Evolutionary conservation across 805 yeast species (phyloP), one percentile per base, ranked within the genome.

Genomic region (Candida maesae): DNA sequence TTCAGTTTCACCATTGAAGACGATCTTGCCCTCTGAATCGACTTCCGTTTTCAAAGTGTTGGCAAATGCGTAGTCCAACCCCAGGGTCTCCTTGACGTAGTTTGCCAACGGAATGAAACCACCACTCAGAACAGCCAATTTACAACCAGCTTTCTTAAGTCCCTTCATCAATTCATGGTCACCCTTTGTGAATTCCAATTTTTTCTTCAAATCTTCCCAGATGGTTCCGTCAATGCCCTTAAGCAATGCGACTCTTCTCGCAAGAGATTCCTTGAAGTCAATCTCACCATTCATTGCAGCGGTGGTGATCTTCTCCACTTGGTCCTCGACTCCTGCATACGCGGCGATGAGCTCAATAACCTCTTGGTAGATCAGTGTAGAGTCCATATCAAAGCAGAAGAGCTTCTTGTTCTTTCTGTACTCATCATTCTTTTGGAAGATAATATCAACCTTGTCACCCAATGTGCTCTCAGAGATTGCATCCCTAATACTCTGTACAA

Each of bases 231-330:
- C 78, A 19, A 91, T 82, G 4, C 99, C 99, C 58, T 79, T 79
- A 47, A 93, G 70, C n/a, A 93, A 69, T 16, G 66, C 63, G 8
- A 88, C 97, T 42, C 99, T 75, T 58, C 78, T 78, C 1, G 70
- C 69, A 35, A 93, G 67, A 0, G 96, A 86, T 51, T 84, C 86
- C 47, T 76, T 79, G 70, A 93, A 93, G 60, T 93, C 98, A 15
- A 93, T 68, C 58, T 91, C 96, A 20, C 97, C 97, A 54, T 91
- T 90, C 99, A 93, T 93, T 16, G 99, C 98, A 19, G 87, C 73
- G 29, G 84, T 87, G 2, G 99, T 93, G 53, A 93, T 90, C 23
- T 73, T 84, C 5, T 91, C 84, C 6, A 93, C 99, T 60, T 87
- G 71, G 6, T 73, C 79, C 57, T 93, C 96, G 25, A 93, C 95